phyloP scores from a whole-genome alignment of 768 basidiomycete genomes.

The Artomyces pyxidatus region DNA sequence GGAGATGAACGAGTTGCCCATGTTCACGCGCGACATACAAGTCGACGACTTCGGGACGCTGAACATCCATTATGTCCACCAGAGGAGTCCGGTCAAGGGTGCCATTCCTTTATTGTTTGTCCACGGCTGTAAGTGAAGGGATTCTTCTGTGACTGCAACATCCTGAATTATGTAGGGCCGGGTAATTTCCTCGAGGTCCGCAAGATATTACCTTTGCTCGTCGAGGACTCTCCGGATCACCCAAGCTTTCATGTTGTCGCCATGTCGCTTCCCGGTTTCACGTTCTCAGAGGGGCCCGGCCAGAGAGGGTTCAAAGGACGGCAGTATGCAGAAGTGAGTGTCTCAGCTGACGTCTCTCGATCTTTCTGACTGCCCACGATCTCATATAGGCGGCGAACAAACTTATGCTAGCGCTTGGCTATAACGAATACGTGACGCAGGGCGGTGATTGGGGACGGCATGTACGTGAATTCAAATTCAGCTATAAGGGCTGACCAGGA shows the following conservation, averaged over 20 bases:
- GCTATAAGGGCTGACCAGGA: not conserved
- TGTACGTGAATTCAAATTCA: constrained; percentile 20
- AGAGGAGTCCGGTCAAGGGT: constrained; percentile 27
- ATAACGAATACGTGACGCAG: constrained; percentile 18
- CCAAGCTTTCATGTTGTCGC: constrained; percentile 50
- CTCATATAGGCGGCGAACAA: constrained; percentile 6
- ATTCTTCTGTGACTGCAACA: not conserved
- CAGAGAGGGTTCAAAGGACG: constrained; percentile 18
- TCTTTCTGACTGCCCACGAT: not conserved
- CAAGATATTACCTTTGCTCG: constrained; percentile 35
- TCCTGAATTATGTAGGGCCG: constrained; percentile 32
- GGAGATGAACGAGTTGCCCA: constrained; percentile 23
- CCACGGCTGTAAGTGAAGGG: constrained; percentile 39
- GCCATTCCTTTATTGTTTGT: constrained; percentile 51
- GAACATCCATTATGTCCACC: constrained; percentile 36
- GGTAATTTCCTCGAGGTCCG: constrained; percentile 43
- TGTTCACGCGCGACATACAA: constrained; percentile 25
- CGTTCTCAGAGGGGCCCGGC: constrained; percentile 18
- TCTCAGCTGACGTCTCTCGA: constrained; percentile 17
- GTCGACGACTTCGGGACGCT: constrained; percentile 24
- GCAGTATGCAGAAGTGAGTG: constrained; percentile 21
- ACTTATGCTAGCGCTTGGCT: constrained; percentile 19
- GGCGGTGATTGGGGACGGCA: constrained; percentile 33
- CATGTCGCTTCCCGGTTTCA: constrained; percentile 20
- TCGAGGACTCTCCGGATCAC: constrained; percentile 25